Percentiles rank a stretch among this genome's conserved stretches.
These are phyloP conservation scores for Phellopilus nigrolimitatus DNA, from an alignment of 1,284 basidiomycete genomes.

Conservation along the genomic window DNA sequence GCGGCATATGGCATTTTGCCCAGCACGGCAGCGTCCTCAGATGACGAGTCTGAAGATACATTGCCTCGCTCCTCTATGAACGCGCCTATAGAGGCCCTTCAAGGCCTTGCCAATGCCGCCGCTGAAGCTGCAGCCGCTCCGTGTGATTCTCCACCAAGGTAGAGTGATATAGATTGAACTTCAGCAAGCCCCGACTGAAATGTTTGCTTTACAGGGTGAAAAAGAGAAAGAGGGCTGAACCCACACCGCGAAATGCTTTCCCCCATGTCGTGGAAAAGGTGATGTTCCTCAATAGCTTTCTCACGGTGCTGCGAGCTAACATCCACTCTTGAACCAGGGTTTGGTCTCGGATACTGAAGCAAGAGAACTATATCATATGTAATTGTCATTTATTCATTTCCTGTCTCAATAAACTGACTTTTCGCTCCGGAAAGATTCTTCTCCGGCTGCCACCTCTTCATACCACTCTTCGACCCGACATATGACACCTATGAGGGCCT, in stretches of 20 bases:
- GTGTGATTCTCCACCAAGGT: slow-evolving; percentile 44
- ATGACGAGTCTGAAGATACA: slow-evolving; percentile 85
- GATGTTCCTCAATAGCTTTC: slow-evolving; percentile 16
- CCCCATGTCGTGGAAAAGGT: slow-evolving; percentile 83
- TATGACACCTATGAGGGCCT: slow-evolving; percentile 90
- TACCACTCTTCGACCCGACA: slow-evolving; percentile 84
- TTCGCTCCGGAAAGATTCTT: slow-evolving; percentile 66
- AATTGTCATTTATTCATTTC: slow-evolving; percentile 24
- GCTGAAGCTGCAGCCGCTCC: slow-evolving; percentile 84
- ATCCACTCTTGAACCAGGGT: slow-evolving; percentile 42
- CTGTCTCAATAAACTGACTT: slow-evolving; percentile 3
- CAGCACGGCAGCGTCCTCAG: slow-evolving; percentile 75
- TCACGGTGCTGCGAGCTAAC: slow-evolving; percentile 1
- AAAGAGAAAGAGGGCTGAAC: slow-evolving; percentile 85
- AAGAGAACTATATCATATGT: slow-evolving; percentile 80
- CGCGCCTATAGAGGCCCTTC: slow-evolving; percentile 89
- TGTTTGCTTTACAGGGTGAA: slow-evolving; percentile 50
- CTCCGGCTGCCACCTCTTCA: slow-evolving; percentile 91
- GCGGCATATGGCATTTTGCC: slow-evolving; percentile 86
- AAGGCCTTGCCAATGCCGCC: slow-evolving; percentile 89
- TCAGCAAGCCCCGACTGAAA: slow-evolving; percentile 12
- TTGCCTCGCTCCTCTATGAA: slow-evolving; percentile 76
- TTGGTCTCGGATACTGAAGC: slow-evolving; percentile 74
- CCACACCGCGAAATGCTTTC: slow-evolving; percentile 79
- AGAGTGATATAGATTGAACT: slow-evolving; percentile 23